Base-by-base conservation (phyloP, 441 rosid species). In the Erodium trifolium region DNA sequence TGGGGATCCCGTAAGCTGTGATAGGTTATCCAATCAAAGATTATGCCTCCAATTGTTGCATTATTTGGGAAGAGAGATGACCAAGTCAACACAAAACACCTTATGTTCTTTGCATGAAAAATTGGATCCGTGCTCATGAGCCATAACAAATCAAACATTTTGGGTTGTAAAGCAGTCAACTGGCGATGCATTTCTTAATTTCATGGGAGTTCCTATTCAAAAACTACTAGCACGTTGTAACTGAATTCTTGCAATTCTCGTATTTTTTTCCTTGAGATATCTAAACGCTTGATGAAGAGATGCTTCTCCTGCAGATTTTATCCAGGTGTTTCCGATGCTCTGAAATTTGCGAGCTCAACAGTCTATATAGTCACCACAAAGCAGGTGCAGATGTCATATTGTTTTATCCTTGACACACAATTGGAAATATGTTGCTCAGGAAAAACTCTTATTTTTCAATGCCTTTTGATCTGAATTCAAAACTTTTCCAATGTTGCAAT, bases 321-420 rank as follows among this genome's bases (percentile, higher is more conserved):
- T 80, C 96, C 96, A 0, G 99, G 96, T 68, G 88, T 89, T 65
- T 82, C 96, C 59, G 97, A 93, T 59, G 96, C 99, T 57, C 70
- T 93, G 57, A 89, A 83, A 72, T 86, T 91, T 63, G 90, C 96
- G 3, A 88, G 99, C 81, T 93, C 93, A 13, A 87, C 68, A 63
- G 68, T 93, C 65, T 89, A 89, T 77, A 85, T 91, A 71, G 96
- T 88, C 63, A 91, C 95, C 67, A 91, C 97, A 0, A 93, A 93
- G 76, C 96, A 93, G 95, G 96, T 89, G 67, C 10, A 17, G 10
- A 68, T 17, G 23, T 75, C 68, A 67, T n/a, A 60, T 68, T 60
- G 18, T 12, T 55, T 65, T 11, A 16, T 68, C 57, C 53, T 23
- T 23, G 27, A 23, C 27, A 23, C 27, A 23, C 27, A 23, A 23